Evolutionary conservation across 1,139 yeast species (phyloP), one percentile per base, ranked within the genome.

Genomic region (Sugiyamaella xylanicola): DNA sequence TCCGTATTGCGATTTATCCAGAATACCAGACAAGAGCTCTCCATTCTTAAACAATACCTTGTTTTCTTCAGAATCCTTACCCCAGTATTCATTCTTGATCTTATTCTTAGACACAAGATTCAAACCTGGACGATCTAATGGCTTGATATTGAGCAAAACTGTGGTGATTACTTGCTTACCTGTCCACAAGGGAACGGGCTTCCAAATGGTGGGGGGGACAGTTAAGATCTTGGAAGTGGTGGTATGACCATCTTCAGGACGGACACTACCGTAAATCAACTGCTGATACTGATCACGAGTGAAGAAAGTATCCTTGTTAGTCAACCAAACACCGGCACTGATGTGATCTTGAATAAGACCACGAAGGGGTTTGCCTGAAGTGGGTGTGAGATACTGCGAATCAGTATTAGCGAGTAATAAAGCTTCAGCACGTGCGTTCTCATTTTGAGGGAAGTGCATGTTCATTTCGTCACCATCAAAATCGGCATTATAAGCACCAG

Each of bases 391-490:
- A 71, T 95, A 95, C 76, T 93, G 99, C 59, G 95, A 88, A 74
- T 95, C 97, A 9, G 99, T 93, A 71, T 93, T 91, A 48, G 99
- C 99, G 70, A 95, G 81, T 71, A 90, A 83, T 68, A 90, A 79
- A 2, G 99, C 99, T 76, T 95, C 99, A 27, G 99, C 95, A 68
- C 93, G 86, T 13, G 99, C 99, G 66, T 90, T 90, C 76, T 93
- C 98, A 73, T 89, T 92, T 76, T 95, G 99, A 29, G 99, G 99
- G 79, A 95, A 93, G 76, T 95, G 99, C 97, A 95, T 87, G 72
- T 95, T 95, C 99, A 95, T 95, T 78, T 95, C 99, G 75, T 95
- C 99, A 78, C 99, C 99, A 77, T 95, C 99, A 68, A 95, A 95
- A 82, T 95, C 99, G 43, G 99, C 99, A 73, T 93, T 95, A 75